phyloP scores from a whole-genome alignment of 371 early-diverging fungal genomes.

The Actinomortierella ambigua region DNA sequence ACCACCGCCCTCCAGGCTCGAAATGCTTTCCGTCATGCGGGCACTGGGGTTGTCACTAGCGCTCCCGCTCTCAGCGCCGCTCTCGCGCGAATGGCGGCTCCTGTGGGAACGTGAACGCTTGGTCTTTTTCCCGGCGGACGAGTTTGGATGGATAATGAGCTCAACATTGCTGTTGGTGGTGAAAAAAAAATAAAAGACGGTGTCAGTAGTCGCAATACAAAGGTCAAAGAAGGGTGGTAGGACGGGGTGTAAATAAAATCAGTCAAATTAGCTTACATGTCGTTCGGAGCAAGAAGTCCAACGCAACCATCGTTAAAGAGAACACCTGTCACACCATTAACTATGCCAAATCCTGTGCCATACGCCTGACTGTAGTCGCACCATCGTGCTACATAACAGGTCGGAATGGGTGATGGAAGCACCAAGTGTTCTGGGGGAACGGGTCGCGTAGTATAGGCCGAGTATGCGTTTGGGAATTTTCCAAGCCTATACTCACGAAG shows the following conservation, averaged over 20 bases:
- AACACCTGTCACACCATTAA: conserved; percentile 39
- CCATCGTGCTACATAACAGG: conserved; percentile 25
- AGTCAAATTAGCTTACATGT: conserved; percentile 18
- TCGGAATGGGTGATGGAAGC: not conserved
- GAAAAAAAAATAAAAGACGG: not conserved
- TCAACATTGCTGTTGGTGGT: conserved; percentile 18
- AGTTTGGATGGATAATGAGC: conserved; percentile 9
- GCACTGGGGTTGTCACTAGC: not conserved
- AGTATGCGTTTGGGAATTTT: conserved; percentile 1
- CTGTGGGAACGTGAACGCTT: not conserved
- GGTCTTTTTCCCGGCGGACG: not conserved
- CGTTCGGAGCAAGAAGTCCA: conserved; percentile 23
- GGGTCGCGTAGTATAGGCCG: not conserved
- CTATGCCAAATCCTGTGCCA: conserved; percentile 31
- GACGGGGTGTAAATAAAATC: not conserved
- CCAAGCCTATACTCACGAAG: conserved; percentile 8
- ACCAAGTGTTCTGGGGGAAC: not conserved
- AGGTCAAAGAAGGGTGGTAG: not conserved
- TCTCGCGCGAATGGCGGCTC: not conserved
- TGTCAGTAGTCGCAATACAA: not conserved
- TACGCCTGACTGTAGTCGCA: conserved; percentile 24
- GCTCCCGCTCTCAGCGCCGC: not conserved
- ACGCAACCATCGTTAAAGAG: conserved; percentile 23
- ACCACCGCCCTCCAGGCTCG: not conserved
- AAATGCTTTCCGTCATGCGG: not conserved